These are phyloP conservation scores for Orbilia javanica DNA, from an alignment of 2,329 filamentous ascomycete genomes.

Conservation along the genomic window DNA sequence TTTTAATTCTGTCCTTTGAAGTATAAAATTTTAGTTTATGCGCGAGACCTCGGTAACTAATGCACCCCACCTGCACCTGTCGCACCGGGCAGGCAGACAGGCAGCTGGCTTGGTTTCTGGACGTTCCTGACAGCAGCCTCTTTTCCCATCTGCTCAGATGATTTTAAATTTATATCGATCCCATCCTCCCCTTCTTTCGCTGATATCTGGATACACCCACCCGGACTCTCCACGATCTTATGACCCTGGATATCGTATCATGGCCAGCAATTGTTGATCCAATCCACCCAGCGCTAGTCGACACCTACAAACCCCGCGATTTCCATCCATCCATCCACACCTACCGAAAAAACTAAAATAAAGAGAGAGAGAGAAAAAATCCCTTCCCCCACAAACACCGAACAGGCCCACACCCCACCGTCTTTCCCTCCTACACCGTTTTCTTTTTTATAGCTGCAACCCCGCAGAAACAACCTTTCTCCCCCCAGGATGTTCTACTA, in stretches of 20 bases:
- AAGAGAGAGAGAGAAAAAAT: constrained; percentile 8
- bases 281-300: constrained; percentile 6
- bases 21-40: too few relatives aligned
- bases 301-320: constrained; percentile 34
- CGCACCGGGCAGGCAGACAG: constrained; percentile 45
- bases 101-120: constrained; percentile 10
- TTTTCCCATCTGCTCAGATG: constrained; percentile 23
- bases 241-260: constrained; percentile 39
- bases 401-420: neutral
- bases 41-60: constrained; percentile 46
- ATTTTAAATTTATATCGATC: constrained; percentile 6
- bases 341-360: constrained; percentile 33
- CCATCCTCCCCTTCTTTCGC: neutral
- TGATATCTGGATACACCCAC: neutral
- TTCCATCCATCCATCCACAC: neutral
- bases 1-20: too few relatives aligned
- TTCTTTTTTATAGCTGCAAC: constrained; percentile 5
- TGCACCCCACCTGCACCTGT: constrained; percentile 49
- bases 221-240: constrained; percentile 32
- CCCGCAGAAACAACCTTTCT: constrained; percentile 18
- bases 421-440: constrained; percentile 1
- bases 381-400: constrained; percentile 34
- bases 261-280: constrained; percentile 33
- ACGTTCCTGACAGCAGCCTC: constrained; percentile 15
- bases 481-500: constrained; percentile 59